Conservation (phyloP, 257 asterid species). For the Solanum chmielewskii region DNA sequence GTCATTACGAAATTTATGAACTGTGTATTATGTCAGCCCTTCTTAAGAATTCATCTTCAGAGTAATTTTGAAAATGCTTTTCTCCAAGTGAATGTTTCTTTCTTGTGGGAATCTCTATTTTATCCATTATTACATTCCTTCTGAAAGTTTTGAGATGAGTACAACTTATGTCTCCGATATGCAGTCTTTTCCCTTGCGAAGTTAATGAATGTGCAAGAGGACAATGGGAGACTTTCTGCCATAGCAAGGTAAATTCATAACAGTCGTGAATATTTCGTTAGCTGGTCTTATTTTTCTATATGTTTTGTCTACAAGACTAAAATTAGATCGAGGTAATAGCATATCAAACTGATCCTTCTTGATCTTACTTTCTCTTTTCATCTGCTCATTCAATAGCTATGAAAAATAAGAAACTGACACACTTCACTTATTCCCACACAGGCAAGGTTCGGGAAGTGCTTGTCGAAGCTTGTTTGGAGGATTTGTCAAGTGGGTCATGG, state of each 20-base stretch:
- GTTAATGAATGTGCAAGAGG: conserved; percentile 95
- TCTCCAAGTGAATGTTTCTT: neutral
- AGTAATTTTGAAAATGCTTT: neutral
- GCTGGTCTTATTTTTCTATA: neutral
- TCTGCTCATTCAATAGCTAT: neutral
- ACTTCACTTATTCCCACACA: conserved; percentile 6
- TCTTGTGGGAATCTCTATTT: neutral
- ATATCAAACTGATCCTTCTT: neutral
- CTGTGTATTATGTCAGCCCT: neutral
- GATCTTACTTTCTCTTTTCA: neutral
- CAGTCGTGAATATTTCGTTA: neutral
- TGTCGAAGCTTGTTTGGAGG: conserved; percentile 97
- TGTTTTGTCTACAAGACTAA: neutral
- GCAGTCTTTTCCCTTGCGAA: conserved; percentile 93
- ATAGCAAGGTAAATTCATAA: conserved; percentile 63
- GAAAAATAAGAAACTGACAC: neutral
- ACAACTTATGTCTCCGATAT: neutral
- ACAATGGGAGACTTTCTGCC: conserved; percentile 74
- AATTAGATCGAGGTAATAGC: neutral
- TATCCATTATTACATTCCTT: neutral
- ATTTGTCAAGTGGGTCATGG: conserved; percentile 99
- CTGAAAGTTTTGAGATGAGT: neutral
- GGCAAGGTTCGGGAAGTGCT: conserved; percentile 98
- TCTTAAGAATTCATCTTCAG: neutral
- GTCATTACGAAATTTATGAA: neutral